Evolutionary conservation across 2,329 filamentous ascomycete genomes (phyloP).

Genomic region (Xylariaceae sp.): DNA sequence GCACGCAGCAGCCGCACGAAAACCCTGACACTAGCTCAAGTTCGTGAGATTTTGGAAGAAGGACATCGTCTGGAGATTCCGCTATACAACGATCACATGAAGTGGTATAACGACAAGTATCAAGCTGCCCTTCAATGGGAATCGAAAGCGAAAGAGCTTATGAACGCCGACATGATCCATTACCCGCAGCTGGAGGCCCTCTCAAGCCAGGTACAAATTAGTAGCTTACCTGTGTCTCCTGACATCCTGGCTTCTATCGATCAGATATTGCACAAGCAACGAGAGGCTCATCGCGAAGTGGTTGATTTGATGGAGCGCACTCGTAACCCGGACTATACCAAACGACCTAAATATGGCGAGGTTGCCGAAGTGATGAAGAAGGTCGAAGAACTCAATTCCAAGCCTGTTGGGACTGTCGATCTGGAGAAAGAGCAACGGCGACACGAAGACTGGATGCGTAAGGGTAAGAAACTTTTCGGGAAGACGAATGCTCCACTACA

Average conservation of each 20-base stretch:
- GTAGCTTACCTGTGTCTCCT: constrained; percentile 70
- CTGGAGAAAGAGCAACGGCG: constrained; percentile 90
- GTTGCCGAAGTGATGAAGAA: constrained; percentile 87
- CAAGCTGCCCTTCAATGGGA: constrained; percentile 83
- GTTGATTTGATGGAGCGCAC: constrained; percentile 74
- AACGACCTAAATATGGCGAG: constrained; percentile 81
- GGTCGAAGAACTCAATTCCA: constrained; percentile 84
- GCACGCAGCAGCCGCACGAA: constrained; percentile 60
- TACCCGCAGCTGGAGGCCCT: constrained; percentile 92
- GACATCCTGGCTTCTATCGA: constrained; percentile 81
- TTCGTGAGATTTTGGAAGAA: constrained; percentile 70
- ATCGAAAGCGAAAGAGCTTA: constrained; percentile 83
- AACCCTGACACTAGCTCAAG: constrained; percentile 70
- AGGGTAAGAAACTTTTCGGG: constrained; percentile 94
- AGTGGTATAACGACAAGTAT: constrained; percentile 70
- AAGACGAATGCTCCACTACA: constrained; percentile 97
- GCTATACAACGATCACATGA: constrained; percentile 72
- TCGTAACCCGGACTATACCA: constrained; percentile 66
- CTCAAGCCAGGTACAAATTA: constrained; percentile 68
- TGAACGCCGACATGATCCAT: constrained; percentile 85
- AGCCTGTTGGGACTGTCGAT: constrained; percentile 84
- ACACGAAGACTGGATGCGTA: constrained; percentile 98
- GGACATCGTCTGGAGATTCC: constrained; percentile 73
- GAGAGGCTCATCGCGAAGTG: constrained; percentile 87
- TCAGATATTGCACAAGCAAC: constrained; percentile 89